Evolutionary conservation across 1,139 yeast genomes (phyloP), one percentile per base, ranked within the genome.

Genomic region (Blastobotrys serpentis): DNA sequence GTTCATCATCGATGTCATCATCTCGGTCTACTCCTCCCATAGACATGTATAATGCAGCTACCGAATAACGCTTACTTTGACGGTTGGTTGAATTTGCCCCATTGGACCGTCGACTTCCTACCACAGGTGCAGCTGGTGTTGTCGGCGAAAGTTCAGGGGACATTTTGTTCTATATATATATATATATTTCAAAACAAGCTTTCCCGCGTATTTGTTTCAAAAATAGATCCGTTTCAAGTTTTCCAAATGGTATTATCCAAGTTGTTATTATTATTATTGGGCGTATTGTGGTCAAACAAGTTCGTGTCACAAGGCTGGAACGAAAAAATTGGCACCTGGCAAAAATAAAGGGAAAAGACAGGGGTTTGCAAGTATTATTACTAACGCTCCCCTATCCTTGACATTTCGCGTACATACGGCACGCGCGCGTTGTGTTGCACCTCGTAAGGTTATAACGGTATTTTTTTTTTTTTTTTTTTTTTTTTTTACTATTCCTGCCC

Each of bases 1-100:
- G 63, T 45, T 62, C 71, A 43, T 69, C 73, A 47, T 67, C 66
- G 30, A 69, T 63, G 39, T 68, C 72, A 46, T 64, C 69, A 50
- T 67, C 71, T 16, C 62, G 54, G 49, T 67, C 70, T 6, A 68
- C 68, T 2, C 70, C 69, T 13, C 67, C 65, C 65, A 67, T 65
- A 32, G 69, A 64, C 61, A 65, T 59, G 56, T 67, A 67, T 52
- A 67, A 53, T 26, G 69, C 71, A 1, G 70, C 69, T 13, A 67
- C 70, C 29, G 70, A 65, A 49, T 63, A 64, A 37, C 72, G 65
- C 52, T 68, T 66, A 11, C 65, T 60, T 53, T 65, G 68, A 30
- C 69, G 60, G 47, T 63, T 63, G 13, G 49, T 34, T 29, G 46
- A 49, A 26, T 50, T 52, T 23, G 48, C 37, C 14, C 40, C 40